These are phyloP conservation scores for Neopestalotiopsis clavispora DNA, from an alignment of 2,329 filamentous ascomycete genomes.

Conservation along the genomic window DNA sequence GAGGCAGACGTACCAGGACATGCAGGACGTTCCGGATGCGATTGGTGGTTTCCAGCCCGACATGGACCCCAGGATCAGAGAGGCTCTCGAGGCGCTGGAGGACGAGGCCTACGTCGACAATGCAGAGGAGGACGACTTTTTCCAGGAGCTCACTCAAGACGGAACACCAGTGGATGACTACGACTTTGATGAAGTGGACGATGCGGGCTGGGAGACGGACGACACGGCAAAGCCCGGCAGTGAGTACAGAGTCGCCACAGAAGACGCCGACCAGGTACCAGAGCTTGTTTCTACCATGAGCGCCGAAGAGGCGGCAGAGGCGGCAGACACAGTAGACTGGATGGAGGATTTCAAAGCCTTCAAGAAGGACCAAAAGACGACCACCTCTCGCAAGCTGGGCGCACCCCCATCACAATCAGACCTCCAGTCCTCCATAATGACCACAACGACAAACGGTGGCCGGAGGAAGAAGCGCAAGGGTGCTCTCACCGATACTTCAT, in stretches of 20 bases:
- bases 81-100: slow-evolving; percentile 90
- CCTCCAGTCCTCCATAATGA: slow-evolving; percentile 72
- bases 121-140: slow-evolving; percentile 74
- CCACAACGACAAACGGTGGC: slow-evolving; percentile 78
- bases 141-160: slow-evolving; percentile 72
- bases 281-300: slow-evolving; percentile 46
- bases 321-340: slow-evolving; percentile 77
- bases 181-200: slow-evolving; percentile 62
- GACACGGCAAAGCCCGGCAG: slow-evolving; percentile 79
- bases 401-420: slow-evolving; percentile 61
- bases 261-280: slow-evolving; percentile 47
- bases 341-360: slow-evolving; percentile 92
- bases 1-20: slow-evolving; percentile 83
- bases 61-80: slow-evolving; percentile 92
- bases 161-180: slow-evolving; percentile 63
- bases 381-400: slow-evolving; percentile 43
- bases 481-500: slow-evolving; percentile 84
- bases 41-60: slow-evolving; percentile 95
- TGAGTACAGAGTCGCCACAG: slow-evolving; percentile 50
- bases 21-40: slow-evolving; percentile 89
- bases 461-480: slow-evolving; percentile 94
- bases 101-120: slow-evolving; percentile 93
- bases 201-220: slow-evolving; percentile 94
- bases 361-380: slow-evolving; percentile 75
- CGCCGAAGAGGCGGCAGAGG: slow-evolving; percentile 41